Conservation (phyloP, 495 filamentous ascomycete genomes). For the Patellaria atrata region DNA sequence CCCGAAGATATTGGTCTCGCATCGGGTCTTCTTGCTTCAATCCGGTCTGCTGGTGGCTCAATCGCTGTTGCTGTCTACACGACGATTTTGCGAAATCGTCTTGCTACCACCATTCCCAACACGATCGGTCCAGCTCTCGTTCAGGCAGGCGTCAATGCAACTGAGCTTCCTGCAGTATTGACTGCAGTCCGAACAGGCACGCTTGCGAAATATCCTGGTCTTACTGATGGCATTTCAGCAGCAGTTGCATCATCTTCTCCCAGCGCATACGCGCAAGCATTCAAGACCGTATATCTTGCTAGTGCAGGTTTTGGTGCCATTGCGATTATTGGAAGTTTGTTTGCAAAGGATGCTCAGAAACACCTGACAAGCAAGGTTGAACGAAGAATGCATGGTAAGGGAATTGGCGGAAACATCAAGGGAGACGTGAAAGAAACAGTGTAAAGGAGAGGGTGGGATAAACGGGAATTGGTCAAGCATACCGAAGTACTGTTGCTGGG, state of each 20-base stretch:
- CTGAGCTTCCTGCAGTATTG: slow-evolving; percentile 7
- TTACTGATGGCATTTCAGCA: slow-evolving; percentile 2
- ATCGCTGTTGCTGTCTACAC: slow-evolving; percentile 11
- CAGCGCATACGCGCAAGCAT: slow-evolving; percentile 2
- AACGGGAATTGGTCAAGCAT: too few species aligned
- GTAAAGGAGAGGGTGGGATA: too few species aligned
- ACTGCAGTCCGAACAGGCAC: slow-evolving; percentile 3
- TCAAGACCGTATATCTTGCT: slow-evolving; percentile 12
- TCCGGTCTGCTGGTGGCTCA: slow-evolving; percentile 10
- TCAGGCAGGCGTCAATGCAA: slow-evolving; percentile 5
- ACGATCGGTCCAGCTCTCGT: slow-evolving; percentile 5
- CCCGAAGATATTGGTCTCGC: slow-evolving; percentile 10
- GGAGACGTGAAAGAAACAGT: too few species aligned
- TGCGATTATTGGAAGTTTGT: slow-evolving; percentile 9
- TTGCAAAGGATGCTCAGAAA: slow-evolving; percentile 8
- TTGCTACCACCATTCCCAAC: slow-evolving; percentile 4
- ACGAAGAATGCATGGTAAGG: slow-evolving; percentile 11
- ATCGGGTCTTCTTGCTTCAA: slow-evolving; percentile 10
- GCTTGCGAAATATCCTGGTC: slow-evolving; percentile 7
- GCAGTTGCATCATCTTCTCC: slow-evolving; percentile 5
- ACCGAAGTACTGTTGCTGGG: too few species aligned
- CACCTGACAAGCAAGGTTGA: slow-evolving; percentile 11
- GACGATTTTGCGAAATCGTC: slow-evolving; percentile 7
- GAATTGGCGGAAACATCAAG: slow-evolving; percentile 6
- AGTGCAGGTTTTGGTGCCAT: slow-evolving; percentile 10